Evolutionary conservation across 1,284 basidiomycete genomes (phyloP).

Genomic region (Boletus calvinii): DNA sequence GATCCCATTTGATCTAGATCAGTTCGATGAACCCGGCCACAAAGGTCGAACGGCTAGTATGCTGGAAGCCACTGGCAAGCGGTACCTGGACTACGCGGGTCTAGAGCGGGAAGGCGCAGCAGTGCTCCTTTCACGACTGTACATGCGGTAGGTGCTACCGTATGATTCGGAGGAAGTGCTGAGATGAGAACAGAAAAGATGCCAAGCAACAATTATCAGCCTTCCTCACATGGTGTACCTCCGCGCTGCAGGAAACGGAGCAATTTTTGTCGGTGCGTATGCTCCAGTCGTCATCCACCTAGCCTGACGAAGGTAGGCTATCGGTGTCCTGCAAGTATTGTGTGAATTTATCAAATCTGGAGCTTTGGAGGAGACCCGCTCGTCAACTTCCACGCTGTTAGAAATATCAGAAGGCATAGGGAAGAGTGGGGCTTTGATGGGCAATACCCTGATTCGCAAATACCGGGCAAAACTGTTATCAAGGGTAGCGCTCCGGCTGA

Average conservation of each 20-base stretch:
- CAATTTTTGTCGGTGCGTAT: slow-evolving; percentile 55
- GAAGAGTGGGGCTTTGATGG: slow-evolving; percentile 40
- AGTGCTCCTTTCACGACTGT: slow-evolving; percentile 70
- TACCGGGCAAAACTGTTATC: slow-evolving; percentile 63
- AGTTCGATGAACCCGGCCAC: slow-evolving; percentile 66
- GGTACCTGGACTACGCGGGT: slow-evolving; percentile 66
- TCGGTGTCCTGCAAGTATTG: slow-evolving; percentile 72
- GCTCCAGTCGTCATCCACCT: neutral
- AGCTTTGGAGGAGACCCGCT: slow-evolving; percentile 53
- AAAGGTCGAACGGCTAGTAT: slow-evolving; percentile 49
- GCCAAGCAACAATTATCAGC: slow-evolving; percentile 44
- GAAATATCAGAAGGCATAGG: slow-evolving; percentile 45
- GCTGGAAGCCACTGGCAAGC: slow-evolving; percentile 62
- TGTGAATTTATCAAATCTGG: slow-evolving; percentile 73
- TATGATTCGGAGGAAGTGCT: slow-evolving; percentile 3
- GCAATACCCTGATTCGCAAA: slow-evolving; percentile 68
- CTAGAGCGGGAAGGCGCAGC: slow-evolving; percentile 82
- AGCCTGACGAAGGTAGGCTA: slow-evolving; percentile 44
- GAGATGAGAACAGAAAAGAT: slow-evolving; percentile 55
- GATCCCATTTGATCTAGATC: slow-evolving; percentile 89
- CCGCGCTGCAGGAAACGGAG: slow-evolving; percentile 34
- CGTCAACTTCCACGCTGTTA: slow-evolving; percentile 44
- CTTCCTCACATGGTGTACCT: slow-evolving; percentile 53
- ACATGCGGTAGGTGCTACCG: slow-evolving; percentile 58
- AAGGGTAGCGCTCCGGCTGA: slow-evolving; percentile 58